phyloP scores from a whole-genome alignment of 2,329 filamentous ascomycete species.

The Apiospora kogelbergensis region DNA sequence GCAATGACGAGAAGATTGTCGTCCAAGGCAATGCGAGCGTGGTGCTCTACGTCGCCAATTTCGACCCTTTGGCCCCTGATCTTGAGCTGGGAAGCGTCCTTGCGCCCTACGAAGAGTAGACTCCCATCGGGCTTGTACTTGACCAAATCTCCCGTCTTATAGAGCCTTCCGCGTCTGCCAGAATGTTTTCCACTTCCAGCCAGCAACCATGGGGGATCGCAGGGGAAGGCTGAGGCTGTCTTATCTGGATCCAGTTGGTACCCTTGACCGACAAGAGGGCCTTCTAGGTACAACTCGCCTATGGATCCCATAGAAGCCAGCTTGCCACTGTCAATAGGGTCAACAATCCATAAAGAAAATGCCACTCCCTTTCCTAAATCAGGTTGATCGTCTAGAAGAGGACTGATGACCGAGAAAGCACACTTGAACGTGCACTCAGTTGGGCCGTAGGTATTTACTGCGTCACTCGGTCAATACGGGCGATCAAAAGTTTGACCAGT shows the following conservation, averaged over 20 bases:
- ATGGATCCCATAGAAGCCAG: constrained; percentile 5
- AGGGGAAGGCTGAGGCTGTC: constrained; percentile 13
- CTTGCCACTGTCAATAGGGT: neutral
- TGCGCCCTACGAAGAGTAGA: constrained; percentile 36
- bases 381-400: constrained; percentile 9
- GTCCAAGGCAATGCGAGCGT: constrained; percentile 12
- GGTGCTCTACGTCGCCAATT: constrained; percentile 30
- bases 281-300: constrained; percentile 14
- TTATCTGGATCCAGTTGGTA: constrained; percentile 12
- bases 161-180: constrained; percentile 14
- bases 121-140: constrained; percentile 25
- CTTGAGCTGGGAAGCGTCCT: constrained; percentile 48
- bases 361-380: constrained; percentile 18
- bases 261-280: constrained; percentile 13
- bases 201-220: constrained; percentile 13
- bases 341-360: constrained; percentile 12
- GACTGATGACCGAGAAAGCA: neutral
- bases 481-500: no score
- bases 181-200: neutral
- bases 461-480: constrained; percentile 30
- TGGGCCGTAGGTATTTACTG: constrained; percentile 15
- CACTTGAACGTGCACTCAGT: neutral
- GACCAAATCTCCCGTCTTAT: constrained; percentile 36
- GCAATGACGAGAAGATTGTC: constrained; percentile 21
- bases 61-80: constrained; percentile 51